Conservation (phyloP, 2,329 filamentous ascomycete species). For the Metarhizium brunneum region DNA sequence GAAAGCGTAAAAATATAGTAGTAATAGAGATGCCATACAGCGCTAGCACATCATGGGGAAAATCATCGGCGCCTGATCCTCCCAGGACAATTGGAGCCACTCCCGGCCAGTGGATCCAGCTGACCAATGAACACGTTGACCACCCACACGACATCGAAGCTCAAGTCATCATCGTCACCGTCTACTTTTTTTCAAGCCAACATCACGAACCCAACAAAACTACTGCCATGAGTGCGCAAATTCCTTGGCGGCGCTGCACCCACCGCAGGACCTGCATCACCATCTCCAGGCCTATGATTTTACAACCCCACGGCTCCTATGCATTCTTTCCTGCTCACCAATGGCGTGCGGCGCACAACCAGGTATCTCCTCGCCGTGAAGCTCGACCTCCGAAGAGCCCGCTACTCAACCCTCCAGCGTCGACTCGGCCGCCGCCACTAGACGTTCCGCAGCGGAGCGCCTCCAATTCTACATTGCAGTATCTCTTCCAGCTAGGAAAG, state of each 20-base stretch:
- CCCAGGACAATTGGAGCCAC: neutral
- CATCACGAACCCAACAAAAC: neutral
- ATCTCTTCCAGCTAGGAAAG: conserved; percentile 57
- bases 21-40: no score
- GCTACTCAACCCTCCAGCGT: conserved; percentile 59
- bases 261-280: conserved; percentile 11
- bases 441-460: conserved; percentile 46
- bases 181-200: neutral
- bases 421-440: conserved; percentile 65
- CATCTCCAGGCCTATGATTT: conserved; percentile 2
- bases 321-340: conserved; percentile 9
- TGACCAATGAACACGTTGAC: neutral
- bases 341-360: conserved; percentile 15
- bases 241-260: conserved; percentile 21
- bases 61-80: no score
- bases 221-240: conserved; percentile 21
- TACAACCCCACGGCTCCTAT: conserved; percentile 5
- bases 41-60: no score
- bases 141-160: neutral
- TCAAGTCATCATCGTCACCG: neutral
- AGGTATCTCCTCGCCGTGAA: conserved; percentile 11
- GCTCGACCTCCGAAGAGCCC: conserved; percentile 20
- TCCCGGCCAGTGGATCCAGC: neutral
- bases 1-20: no score
- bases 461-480: conserved; percentile 23